Conservation (phyloP, 2,329 filamentous ascomycete species). For the Fusarium continuum region DNA sequence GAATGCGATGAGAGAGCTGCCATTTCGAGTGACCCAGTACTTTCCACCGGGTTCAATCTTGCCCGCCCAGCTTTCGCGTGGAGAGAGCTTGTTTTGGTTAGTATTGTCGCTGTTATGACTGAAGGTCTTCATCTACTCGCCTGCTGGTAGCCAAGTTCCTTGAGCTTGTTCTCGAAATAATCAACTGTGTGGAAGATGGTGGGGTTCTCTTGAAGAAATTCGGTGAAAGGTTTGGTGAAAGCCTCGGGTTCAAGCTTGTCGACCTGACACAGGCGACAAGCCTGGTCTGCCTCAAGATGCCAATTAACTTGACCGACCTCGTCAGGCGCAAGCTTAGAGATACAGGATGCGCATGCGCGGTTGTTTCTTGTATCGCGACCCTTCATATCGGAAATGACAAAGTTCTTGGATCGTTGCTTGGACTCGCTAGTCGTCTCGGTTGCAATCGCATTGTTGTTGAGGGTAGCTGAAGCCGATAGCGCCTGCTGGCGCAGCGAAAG, state of each 20-base stretch:
- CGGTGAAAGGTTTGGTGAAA: slow-evolving; percentile 85
- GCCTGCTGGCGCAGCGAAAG: slow-evolving; percentile 56
- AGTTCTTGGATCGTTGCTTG: slow-evolving; percentile 51
- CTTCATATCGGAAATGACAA: slow-evolving; percentile 57
- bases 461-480: slow-evolving; percentile 40
- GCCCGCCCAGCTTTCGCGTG: slow-evolving; percentile 79
- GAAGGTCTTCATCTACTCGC: slow-evolving; percentile 51
- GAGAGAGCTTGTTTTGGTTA: slow-evolving; percentile 65
- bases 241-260: slow-evolving; percentile 62
- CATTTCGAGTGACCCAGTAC: slow-evolving; percentile 89
- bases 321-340: slow-evolving; percentile 46
- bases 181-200: slow-evolving; percentile 92
- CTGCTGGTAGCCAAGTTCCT: slow-evolving; percentile 76
- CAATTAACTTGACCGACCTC: slow-evolving; percentile 48
- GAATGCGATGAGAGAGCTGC: slow-evolving; percentile 86
- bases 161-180: slow-evolving; percentile 78
- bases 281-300: slow-evolving; percentile 37
- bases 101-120: background rate
- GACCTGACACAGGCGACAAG: slow-evolving; percentile 51
- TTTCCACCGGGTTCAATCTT: slow-evolving; percentile 82
- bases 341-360: slow-evolving; percentile 52
- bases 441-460: slow-evolving; percentile 43
- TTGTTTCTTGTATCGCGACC: slow-evolving; percentile 47
- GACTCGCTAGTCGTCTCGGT: slow-evolving; percentile 28
- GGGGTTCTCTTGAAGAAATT: slow-evolving; percentile 89